Conservation (phyloP, 2,329 filamentous ascomycete species). For the Fusarium gaditjirri region DNA sequence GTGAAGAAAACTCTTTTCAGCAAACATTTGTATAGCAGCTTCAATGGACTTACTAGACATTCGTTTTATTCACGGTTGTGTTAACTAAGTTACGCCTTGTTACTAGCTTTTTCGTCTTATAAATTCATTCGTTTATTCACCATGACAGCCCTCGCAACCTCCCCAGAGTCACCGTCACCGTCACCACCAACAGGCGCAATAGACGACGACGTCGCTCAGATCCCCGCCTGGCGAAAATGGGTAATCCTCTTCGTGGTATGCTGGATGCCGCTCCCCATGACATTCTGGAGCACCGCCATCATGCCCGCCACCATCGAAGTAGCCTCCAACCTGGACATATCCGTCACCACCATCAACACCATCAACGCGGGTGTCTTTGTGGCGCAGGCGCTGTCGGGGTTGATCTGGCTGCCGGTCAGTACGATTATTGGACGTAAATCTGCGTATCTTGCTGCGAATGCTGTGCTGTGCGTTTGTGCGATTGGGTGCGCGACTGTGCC, state of each 20-base stretch:
- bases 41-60: no score
- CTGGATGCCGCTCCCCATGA: conserved; percentile 45
- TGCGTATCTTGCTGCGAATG: conserved; percentile 42
- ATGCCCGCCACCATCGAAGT: conserved; percentile 41
- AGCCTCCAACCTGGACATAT: conserved; percentile 22
- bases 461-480: conserved; percentile 35
- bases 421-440: conserved; percentile 39
- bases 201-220: conserved; percentile 36
- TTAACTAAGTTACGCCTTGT: neutral
- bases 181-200: conserved; percentile 8
- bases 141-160: conserved; percentile 13
- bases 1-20: neutral
- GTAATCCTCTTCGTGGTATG: conserved; percentile 44
- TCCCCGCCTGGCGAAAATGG: conserved; percentile 43
- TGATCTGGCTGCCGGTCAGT: conserved; percentile 43
- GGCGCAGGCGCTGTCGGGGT: conserved; percentile 37
- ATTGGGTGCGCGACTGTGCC: conserved; percentile 37
- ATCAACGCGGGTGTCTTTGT: conserved; percentile 42
- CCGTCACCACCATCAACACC: conserved; percentile 31
- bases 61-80: neutral
- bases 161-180: conserved; percentile 4
- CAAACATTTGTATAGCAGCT: neutral
- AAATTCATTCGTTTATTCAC: neutral
- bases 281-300: conserved; percentile 44
- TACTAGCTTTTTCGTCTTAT: neutral